phyloP scores from a whole-genome alignment of 352 stramenopile species.

The Phytophthora gonapodyides region DNA sequence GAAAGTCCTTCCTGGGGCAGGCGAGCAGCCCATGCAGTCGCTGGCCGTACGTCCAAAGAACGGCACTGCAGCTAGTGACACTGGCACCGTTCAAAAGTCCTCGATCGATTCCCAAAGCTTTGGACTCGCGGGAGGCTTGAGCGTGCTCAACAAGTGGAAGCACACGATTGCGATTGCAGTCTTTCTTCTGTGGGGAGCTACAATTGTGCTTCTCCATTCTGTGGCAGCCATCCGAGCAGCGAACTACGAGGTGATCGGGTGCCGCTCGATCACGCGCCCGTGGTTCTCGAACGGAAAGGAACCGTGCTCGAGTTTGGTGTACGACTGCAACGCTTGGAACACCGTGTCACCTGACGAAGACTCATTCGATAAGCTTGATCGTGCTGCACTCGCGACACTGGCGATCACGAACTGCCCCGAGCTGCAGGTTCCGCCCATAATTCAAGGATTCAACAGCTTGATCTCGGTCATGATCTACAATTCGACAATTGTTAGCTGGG shows the following conservation, averaged over 20 bases:
- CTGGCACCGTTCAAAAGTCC: neutral
- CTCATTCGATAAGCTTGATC: conserved; percentile 26
- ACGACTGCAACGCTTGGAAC: conserved; percentile 14
- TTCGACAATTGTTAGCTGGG: conserved; percentile 25
- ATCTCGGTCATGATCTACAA: conserved; percentile 30
- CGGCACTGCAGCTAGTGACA: neutral
- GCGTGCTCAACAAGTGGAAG: conserved; percentile 16
- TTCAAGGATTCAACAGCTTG: conserved; percentile 15
- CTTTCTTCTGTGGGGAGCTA: conserved; percentile 14
- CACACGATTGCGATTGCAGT: conserved; percentile 3
- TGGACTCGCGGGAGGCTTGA: neutral
- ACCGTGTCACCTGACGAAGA: conserved; percentile 9
- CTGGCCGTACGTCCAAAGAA: conserved; percentile 10
- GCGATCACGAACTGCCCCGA: conserved; percentile 20
- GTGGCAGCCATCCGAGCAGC: conserved; percentile 13
- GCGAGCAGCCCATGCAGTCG: neutral
- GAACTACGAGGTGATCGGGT: conserved; percentile 19
- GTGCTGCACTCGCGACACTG: conserved; percentile 4
- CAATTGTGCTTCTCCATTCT: conserved; percentile 17
- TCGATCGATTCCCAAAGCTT: neutral
- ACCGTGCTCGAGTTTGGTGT: conserved; percentile 29
- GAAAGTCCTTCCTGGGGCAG: conserved; percentile 6
- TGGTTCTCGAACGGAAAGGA: conserved; percentile 33
- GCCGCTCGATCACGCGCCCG: conserved; percentile 15
- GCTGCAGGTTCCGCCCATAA: conserved; percentile 13